Base-by-base conservation (phyloP, 305 asterid species). In the Fraxinus angustifolia region DNA sequence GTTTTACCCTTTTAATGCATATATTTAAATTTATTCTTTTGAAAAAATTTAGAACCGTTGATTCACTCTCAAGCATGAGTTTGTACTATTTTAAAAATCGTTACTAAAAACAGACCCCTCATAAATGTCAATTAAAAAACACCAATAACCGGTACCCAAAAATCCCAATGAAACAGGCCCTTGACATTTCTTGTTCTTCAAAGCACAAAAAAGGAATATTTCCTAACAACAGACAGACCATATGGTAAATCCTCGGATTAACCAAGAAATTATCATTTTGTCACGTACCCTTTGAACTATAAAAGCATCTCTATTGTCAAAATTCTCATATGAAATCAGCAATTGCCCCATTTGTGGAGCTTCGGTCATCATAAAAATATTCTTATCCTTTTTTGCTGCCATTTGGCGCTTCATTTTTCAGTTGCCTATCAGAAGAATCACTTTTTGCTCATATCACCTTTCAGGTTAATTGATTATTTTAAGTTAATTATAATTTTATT, bases 211-310 rank as follows among this genome's bases (percentile, higher is more conserved):
- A 26, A 0, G 50, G 89, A 86, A 86, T 88, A 86, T 83, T 38
- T 83, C 89, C 84, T 31, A 62, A 70, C 77, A 84, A 50, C 72
- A 81, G 82, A 86, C 83, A 83, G 30, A 40, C 14, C 11, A 16
- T 31, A 31, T 6, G 31, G 33, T 79, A 40, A 82, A 79, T 74
- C 81, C 65, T 80, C 78, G 90, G 86, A 74, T 67, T 73, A 74
- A 85, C 80, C 91, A 36, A 89, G 50, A 86, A 73, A 21, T 11
- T 28, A 42, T 45, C 40, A 68, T 0, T 86, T 90, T 88, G 92
- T 90, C 92, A 38, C 23, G 19, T 84, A 79, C 90, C 73, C 79
- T 50, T 85, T 81, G 84, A 84, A 90, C 90, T 84, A 87, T 87
- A 87, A 84, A 88, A 48, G 91, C 86, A 90, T 90, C 90, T 88